Conservation (phyloP, 345 rosid species). For the Populus alba region DNA sequence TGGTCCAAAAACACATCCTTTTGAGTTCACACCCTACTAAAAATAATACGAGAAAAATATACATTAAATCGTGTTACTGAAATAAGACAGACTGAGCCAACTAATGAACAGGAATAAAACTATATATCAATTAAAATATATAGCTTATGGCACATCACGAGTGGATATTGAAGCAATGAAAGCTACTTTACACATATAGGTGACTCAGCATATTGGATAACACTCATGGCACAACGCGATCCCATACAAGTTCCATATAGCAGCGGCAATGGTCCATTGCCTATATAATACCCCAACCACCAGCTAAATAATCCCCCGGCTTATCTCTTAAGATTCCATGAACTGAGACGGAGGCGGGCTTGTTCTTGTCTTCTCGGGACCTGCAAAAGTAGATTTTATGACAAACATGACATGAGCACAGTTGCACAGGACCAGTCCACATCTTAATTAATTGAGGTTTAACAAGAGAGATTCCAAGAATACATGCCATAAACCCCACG, state of each 20-base stretch:
- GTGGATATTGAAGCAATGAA: slow-evolving; percentile 13
- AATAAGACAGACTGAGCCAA: too few species aligned
- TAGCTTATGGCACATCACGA: slow-evolving; percentile 27
- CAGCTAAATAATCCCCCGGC: neutral
- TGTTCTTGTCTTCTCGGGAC: slow-evolving; percentile 68
- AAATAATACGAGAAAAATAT: too few species aligned
- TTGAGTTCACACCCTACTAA: too few species aligned
- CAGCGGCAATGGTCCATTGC: slow-evolving; percentile 19
- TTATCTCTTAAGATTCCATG: slow-evolving; percentile 63
- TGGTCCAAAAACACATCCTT: too few species aligned
- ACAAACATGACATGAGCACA: neutral
- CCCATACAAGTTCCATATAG: slow-evolving; percentile 10
- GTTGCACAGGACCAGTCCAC: too few species aligned
- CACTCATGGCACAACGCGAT: slow-evolving; percentile 7
- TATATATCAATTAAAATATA: slow-evolving; percentile 12
- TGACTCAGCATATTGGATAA: neutral
- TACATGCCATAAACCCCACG: slow-evolving; percentile 69
- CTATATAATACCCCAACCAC: slow-evolving; percentile 9
- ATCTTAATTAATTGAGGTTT: neutral
- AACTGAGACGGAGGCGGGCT: slow-evolving; percentile 76
- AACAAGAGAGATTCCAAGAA: neutral
- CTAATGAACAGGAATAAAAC: slow-evolving; percentile 8
- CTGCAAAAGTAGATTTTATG: slow-evolving; percentile 37
- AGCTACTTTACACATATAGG: slow-evolving; percentile 25
- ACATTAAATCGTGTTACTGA: too few species aligned